Evolutionary conservation across 176 grass and related monocot genomes (phyloP).

Genomic region (Eragrostis nindensis): DNA sequence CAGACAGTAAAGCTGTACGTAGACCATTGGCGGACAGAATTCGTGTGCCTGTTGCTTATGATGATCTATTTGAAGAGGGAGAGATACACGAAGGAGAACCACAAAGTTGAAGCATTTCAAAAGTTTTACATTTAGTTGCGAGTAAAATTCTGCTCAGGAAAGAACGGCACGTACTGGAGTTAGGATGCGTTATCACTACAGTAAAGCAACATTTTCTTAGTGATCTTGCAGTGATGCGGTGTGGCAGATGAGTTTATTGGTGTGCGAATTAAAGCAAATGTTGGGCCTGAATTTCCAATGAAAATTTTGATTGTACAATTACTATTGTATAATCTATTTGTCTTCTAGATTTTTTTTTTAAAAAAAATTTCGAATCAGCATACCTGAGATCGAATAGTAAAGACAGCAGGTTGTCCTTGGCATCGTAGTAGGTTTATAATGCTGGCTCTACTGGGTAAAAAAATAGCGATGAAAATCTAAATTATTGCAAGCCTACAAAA

Average conservation of each 20-base stretch:
- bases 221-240: constrained; percentile 1
- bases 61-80: constrained; percentile 91
- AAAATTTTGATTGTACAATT: not conserved
- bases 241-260: not conserved
- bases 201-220: not conserved
- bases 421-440: not conserved
- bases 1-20: constrained; percentile 43
- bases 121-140: constrained; percentile 1
- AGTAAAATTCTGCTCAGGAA: constrained; percentile 17
- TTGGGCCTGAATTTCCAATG: constrained; percentile 24
- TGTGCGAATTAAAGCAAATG: not conserved
- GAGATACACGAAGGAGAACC: constrained; percentile 68
- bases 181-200: not conserved
- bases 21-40: constrained; percentile 76
- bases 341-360: not conserved
- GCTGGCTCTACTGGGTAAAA: not conserved
- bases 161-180: constrained; percentile 5
- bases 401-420: not conserved
- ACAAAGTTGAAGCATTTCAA: constrained; percentile 33
- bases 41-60: constrained; percentile 78
- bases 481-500: not conserved
- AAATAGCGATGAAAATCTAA: not conserved
- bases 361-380: too few relatives aligned
- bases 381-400: not conserved
- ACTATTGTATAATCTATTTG: not conserved